phyloP scores from a whole-genome alignment of 1,284 basidiomycete species.

The Exobasidium cylindrosporum region DNA sequence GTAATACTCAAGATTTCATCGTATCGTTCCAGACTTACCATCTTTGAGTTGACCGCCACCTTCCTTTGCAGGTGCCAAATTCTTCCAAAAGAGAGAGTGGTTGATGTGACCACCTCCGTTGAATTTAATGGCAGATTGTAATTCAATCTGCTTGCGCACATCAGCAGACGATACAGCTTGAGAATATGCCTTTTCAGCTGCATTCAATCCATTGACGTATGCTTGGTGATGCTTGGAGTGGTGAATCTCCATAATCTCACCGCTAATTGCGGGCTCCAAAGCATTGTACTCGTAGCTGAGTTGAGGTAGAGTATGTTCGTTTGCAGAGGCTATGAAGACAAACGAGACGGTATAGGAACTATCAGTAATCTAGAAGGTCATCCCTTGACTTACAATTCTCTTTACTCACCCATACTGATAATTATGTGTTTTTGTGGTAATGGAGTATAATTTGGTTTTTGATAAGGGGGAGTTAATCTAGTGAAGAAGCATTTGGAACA shows the following conservation, averaged over 20 bases:
- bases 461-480: no score
- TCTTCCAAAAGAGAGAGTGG: constrained; percentile 96
- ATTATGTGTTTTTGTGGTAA: no score
- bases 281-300: constrained; percentile 87
- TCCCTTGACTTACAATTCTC: no score
- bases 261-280: constrained; percentile 79
- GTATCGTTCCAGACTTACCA: constrained; percentile 22
- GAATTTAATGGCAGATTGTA: constrained; percentile 83
- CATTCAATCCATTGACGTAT: constrained; percentile 55
- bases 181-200: constrained; percentile 79
- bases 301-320: constrained; percentile 71
- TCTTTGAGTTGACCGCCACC: constrained; percentile 64
- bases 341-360: no score
- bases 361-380: no score
- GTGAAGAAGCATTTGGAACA: no score
- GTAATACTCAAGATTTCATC: background rate
- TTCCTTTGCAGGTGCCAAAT: constrained; percentile 59
- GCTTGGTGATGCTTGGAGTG: constrained; percentile 87
- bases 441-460: no score
- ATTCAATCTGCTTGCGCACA: constrained; percentile 76
- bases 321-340: background rate
- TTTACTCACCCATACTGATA: no score
- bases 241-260: constrained; percentile 68
- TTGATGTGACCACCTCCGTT: constrained; percentile 79
- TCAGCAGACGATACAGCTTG: constrained; percentile 63